A percentile compares a stretch with the other conserved stretches of the same genome.
Conservation (phyloP, 164 flowering plant species). For the Paratinospora sagittata region DNA sequence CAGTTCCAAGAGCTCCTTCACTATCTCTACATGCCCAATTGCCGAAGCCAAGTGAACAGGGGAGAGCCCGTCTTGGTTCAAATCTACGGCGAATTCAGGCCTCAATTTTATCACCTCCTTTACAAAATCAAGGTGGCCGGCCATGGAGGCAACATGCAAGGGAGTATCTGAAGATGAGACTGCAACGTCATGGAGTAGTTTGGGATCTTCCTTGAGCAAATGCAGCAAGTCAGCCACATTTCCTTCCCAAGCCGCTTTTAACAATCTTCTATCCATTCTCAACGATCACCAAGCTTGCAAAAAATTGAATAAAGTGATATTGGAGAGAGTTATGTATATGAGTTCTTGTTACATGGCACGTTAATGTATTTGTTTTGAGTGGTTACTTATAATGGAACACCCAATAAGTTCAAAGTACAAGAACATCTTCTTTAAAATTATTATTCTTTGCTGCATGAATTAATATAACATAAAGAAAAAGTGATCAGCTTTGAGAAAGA, state of each 20-base stretch:
- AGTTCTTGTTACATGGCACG: too few relatives aligned
- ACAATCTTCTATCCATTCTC: constrained; percentile 24
- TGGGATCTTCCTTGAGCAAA: neutral
- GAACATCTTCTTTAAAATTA: too few relatives aligned
- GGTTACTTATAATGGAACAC: too few relatives aligned
- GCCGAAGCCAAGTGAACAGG: constrained; percentile 29
- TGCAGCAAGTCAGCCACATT: neutral
- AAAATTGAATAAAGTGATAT: too few relatives aligned
- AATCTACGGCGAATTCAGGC: constrained; percentile 25
- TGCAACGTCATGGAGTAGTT: constrained; percentile 14
- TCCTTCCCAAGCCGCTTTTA: neutral
- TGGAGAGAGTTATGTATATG: too few relatives aligned
- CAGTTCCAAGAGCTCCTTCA: constrained; percentile 7
- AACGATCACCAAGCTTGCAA: too few relatives aligned
- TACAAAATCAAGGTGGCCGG: constrained; percentile 28
- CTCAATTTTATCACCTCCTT: constrained; percentile 23
- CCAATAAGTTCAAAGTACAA: too few relatives aligned
- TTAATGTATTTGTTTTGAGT: too few relatives aligned
- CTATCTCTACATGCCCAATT: constrained; percentile 7
- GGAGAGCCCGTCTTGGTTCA: constrained; percentile 31
- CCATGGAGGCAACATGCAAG: constrained; percentile 26
- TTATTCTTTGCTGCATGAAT: too few relatives aligned
- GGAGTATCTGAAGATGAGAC: constrained; percentile 21
- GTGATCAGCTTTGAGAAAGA: too few relatives aligned
- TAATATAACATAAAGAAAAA: too few relatives aligned